Base-by-base conservation (phyloP, 2,329 filamentous ascomycete species). In the Tolypocladium pustulatum region DNA sequence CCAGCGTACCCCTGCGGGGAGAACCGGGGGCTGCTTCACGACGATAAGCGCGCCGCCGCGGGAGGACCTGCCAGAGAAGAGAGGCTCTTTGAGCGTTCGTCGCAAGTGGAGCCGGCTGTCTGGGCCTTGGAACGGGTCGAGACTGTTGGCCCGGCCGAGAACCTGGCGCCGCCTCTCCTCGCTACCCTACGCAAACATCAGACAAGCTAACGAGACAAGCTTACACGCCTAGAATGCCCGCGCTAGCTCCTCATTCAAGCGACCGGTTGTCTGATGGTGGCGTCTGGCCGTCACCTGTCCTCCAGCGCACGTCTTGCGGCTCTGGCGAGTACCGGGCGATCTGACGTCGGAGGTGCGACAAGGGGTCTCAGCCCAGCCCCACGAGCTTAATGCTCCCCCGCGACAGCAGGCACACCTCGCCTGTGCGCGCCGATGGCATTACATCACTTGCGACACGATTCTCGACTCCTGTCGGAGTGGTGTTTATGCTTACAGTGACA, bases 321-420 rank as follows among this genome's bases (percentile, higher is more conserved):
- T 57, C 17, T 52, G 32, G n/a, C 15, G 37, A 30, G 32, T 60
- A 60, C 63, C 59, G 60, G 64, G 36, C 63, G 65, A 66, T 65
- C 60, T 62, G 59, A 63, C 62, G 60, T 62, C 60, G 54, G 58
- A 61, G 62, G 61, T 54, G 62, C 37, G 55, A 58, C 60, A 53
- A 36, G 57, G 60, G 58, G 37, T 30, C 38, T 22, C 25, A 22
- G 36, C 36, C 15, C 20, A 46, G 34, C 34, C 49, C 54, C 58
- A 56, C 51, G 38, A 59, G 54, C 51, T 57, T 53, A 57, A 57
- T 41, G 49, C 41, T 32, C 17, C 54, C 54, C 41, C 43, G 25
- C 54, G 46, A 51, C 46, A 10, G 27, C 27, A 51, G 46, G 46
- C 46, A 32, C 46, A 17, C 27, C 32, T 27, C 46, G n/a, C 32